Evolutionary conservation across 2,329 filamentous ascomycete species (phyloP).

Genomic region (Eurotiales sp.): DNA sequence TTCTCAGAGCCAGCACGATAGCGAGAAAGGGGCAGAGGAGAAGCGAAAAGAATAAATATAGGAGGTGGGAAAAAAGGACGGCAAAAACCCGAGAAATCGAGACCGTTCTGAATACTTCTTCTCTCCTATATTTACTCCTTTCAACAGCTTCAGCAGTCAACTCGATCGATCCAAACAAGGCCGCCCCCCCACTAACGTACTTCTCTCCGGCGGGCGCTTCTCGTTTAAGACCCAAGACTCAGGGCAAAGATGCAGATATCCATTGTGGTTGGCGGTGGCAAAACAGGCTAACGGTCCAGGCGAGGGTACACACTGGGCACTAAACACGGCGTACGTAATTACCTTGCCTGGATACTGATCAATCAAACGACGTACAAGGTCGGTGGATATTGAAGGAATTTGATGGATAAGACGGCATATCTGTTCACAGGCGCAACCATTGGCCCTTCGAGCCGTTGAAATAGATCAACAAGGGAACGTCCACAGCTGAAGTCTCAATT

Average conservation of each 20-base stretch:
- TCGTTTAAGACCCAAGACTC: neutral
- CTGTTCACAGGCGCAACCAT: neutral
- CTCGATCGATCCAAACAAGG: conserved; percentile 2
- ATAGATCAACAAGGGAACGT: conserved; percentile 3
- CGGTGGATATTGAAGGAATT: neutral
- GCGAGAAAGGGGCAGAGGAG: too few relatives aligned
- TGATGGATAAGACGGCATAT: neutral
- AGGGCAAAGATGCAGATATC: neutral
- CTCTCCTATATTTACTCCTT: neutral
- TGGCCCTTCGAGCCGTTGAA: neutral
- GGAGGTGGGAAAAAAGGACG: neutral
- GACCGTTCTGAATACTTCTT: neutral
- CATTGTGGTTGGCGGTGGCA: conserved; percentile 11
- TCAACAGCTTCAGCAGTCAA: neutral
- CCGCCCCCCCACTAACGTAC: neutral
- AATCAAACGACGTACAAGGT: conserved; percentile 4
- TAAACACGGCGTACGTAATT: conserved; percentile 5
- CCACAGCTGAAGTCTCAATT: conserved; percentile 6
- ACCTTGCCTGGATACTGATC: neutral
- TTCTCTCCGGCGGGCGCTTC: conserved; percentile 1
- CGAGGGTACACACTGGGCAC: neutral
- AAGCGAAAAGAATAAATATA: neutral
- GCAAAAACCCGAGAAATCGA: neutral
- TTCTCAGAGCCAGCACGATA: too few relatives aligned
- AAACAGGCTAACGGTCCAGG: conserved; percentile 1